Base-by-base conservation (phyloP, 202 grass and related monocot species). In the Hordeum pubiflorum region DNA sequence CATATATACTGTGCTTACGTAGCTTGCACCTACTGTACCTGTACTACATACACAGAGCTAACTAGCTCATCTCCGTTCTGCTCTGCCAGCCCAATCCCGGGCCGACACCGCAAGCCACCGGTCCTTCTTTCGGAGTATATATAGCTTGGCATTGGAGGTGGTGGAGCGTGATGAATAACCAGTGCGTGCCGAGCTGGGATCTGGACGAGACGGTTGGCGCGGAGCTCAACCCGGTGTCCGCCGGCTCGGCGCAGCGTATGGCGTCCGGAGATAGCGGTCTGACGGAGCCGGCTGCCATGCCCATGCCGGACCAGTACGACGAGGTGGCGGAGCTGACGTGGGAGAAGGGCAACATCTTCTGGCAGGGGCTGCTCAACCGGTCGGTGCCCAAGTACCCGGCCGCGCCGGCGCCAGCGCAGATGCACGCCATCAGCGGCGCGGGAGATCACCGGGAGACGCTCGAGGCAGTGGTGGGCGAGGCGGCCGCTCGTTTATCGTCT, bases 321-420 rank as follows among this genome's bases (percentile, higher is more conserved):
- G 92, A 99, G 41, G 83, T 99, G 32, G 90, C 92, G 13, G 96
- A 99, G 87, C 83, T 96, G 40, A 93, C 89, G 40, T 99, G 92
- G 90, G 78, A 91, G 72, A 93, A 99, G 85, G 91, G 97, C 15
- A 90, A 79, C 87, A 90, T 99, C 76, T 91, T 75, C 12, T 85
- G 87, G 29, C 95, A 93, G 73, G 90, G 90, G 14, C 87, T 91
- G 20, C 32, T 91, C 29, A 74, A 74, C 71, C 88, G 91, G 6
- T 63, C 86, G 31, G 62, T 38, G 69, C 75, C 79, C 13, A 89
- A 89, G 71, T 79, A 82, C 67, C 62, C 79, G 5, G 26, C 75
- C 32, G 14, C 78, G 43, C 17, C 56, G 31, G 0, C 50, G 36
- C 18, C 79, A 65, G 10, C 34, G 31, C 68, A 84, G 32, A 74